phyloP scores from a whole-genome alignment of 192 early-diverging fungal genomes.

The Rhizoclosmatium sp. region DNA sequence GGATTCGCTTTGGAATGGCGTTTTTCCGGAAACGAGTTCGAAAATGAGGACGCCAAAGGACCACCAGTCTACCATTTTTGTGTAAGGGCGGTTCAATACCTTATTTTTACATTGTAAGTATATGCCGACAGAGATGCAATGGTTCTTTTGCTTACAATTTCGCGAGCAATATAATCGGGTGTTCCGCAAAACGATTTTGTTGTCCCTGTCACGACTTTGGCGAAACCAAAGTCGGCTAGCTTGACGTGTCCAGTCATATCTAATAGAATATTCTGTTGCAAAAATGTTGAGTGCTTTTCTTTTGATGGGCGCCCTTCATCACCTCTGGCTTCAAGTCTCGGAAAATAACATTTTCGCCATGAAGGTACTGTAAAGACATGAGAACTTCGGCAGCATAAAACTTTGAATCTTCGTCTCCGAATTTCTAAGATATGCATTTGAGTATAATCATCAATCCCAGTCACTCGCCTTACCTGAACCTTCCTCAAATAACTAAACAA shows the following conservation, averaged over 20 bases:
- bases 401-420: constrained; percentile 74
- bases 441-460: not conserved
- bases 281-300: not conserved
- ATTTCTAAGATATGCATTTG: constrained; percentile 51
- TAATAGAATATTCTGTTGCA: constrained; percentile 82
- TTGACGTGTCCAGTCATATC: constrained; percentile 96
- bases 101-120: not conserved
- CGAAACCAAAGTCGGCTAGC: constrained; percentile 94
- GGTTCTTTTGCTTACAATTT: constrained; percentile 57
- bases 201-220: constrained; percentile 91
- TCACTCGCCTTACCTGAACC: constrained; percentile 43
- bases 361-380: constrained; percentile 78
- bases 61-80: constrained; percentile 98
- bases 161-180: constrained; percentile 95
- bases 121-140: too few species aligned
- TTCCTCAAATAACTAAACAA: constrained; percentile 56
- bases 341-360: constrained; percentile 77
- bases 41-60: constrained; percentile 94
- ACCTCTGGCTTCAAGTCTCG: constrained; percentile 81
- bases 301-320: not conserved
- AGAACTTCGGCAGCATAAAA: constrained; percentile 81
- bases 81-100: constrained; percentile 85
- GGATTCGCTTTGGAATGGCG: constrained; percentile 83
- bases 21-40: constrained; percentile 74
- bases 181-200: constrained; percentile 98